Base-by-base conservation (phyloP, 73 alveolate species). In the Urostyla sp. region DNA sequence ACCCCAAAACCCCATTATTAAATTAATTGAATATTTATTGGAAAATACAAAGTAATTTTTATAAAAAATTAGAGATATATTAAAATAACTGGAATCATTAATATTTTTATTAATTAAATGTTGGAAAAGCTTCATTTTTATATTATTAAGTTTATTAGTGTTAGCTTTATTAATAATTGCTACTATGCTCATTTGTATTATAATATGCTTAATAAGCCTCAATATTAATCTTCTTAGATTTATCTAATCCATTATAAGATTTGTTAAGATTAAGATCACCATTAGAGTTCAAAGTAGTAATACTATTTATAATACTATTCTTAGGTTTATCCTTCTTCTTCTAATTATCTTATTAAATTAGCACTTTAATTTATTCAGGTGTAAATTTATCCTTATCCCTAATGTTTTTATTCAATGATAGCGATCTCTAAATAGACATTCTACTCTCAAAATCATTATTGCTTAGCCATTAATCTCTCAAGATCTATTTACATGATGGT, bases 401-500 rank as follows among this genome's bases (percentile, higher is more conserved):
- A 31, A 18, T 31, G n/a, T 40, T n/a, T 31, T 31, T 59, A 18
- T 31, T 27, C 35, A 31, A 34, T 3, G 3, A 38, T 31, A n/a
- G 57, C 10, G 26, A 35, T 36, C 8, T 52, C 26, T 59, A 15
- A 55, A 24, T 21, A 15, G 18, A 27, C 10, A 16, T 28, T 21
- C 54, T 18, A 55, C 11, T 11, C 27, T 66, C 80, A 16, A 37
- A 13, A 21, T 66, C 80, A 11, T 59, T 63, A 40, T 31, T 31
- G 44, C 44, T 66, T 4, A 66, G 46, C 37, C 15, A 66, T n/a
- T 37, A 37, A 59, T 73, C 84, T 58, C 75, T 56, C 26, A 91
- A 85, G 44, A 91, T 72, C 27, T 67, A 80, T 43, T 84, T 80
- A 11, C 92, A 81, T 31, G 90, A 84, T 11, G 72, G 21, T 59